Base-by-base conservation (phyloP, 768 basidiomycete genomes). In the Hortiboletus campestris region DNA sequence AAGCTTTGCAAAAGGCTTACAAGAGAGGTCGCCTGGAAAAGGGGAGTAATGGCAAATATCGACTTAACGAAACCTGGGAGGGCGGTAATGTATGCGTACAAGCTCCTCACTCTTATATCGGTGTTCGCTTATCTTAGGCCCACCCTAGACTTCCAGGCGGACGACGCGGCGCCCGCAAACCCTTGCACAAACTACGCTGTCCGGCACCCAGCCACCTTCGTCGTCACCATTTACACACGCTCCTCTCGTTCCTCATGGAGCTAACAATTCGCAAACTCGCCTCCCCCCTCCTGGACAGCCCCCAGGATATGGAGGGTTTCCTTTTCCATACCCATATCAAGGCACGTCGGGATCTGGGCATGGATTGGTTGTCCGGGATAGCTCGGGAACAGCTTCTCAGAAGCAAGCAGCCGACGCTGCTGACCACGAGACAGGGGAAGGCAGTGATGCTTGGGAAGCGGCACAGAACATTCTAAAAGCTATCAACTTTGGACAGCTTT, bases 1-100 rank as follows among this genome's bases (percentile, higher is more conserved):
- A 94, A 70, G 92, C 92, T 8, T 73, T 94, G 51, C 89, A 91
- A 69, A 94, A 93, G 62, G 91, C 92, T 5, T 91, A 76, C 71
- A 89, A 85, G 68, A 79, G 91, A 44, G 91, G 91, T 10, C 77
- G 92, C 25, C 79, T 94, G 50, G 84, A 89, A 66, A 94, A 94
- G 67, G 80, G 80, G 31, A 76, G 72, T n/a, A 78, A 78, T 48
- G 88, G 87, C 3, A 88, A 85, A 67, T 94, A 94, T 70, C 76
- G 84, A 39, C 67, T 94, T 20, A 94, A 87, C 66, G 74, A 85
- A 7, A 76, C 72, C 51, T 94, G 91, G 90, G 89, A 89, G 65
- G 91, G 91, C 22, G 89, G 88, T 31, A 86, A 79, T 64, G 91
- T 93, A 66, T 67, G 89, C 76, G 20, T 40, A 40, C 42, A 13